phyloP scores from a whole-genome alignment of 768 basidiomycete genomes.

The Tulasnella sp. region DNA sequence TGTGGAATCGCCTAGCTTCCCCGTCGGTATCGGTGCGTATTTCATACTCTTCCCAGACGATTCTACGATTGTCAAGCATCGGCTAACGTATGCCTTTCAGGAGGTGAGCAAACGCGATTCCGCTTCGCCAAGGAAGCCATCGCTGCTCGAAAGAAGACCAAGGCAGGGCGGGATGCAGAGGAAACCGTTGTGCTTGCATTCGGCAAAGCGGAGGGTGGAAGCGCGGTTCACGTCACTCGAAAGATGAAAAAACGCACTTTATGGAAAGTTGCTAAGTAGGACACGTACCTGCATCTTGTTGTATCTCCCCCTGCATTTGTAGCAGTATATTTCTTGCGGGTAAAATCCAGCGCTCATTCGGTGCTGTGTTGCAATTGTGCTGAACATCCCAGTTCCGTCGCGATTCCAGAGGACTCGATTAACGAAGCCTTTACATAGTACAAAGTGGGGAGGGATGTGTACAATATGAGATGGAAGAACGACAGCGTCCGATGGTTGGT shows the following conservation, averaged over 20 bases:
- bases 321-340: neutral
- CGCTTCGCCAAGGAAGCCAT: conserved; percentile 90
- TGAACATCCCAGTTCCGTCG: neutral
- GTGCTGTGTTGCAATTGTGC: neutral
- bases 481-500: neutral
- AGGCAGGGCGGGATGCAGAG: conserved; percentile 62
- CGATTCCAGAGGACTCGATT: neutral
- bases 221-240: conserved; percentile 80
- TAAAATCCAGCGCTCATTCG: neutral
- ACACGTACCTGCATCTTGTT: neutral
- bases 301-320: neutral
- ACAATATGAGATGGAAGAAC: neutral
- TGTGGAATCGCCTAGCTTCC: conserved; percentile 72
- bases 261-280: conserved; percentile 41
- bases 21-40: conserved; percentile 59
- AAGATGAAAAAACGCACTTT: conserved; percentile 65
- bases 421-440: neutral
- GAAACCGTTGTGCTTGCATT: conserved; percentile 92
- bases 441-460: neutral
- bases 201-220: conserved; percentile 59
- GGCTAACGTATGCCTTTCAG: conserved; percentile 38
- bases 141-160: conserved; percentile 73
- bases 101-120: conserved; percentile 81
- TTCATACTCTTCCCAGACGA: neutral
- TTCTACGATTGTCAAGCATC: neutral